These are phyloP conservation scores for Chalaropsis ovoidea DNA, from an alignment of 2,329 filamentous ascomycete species.

Conservation along the genomic window DNA sequence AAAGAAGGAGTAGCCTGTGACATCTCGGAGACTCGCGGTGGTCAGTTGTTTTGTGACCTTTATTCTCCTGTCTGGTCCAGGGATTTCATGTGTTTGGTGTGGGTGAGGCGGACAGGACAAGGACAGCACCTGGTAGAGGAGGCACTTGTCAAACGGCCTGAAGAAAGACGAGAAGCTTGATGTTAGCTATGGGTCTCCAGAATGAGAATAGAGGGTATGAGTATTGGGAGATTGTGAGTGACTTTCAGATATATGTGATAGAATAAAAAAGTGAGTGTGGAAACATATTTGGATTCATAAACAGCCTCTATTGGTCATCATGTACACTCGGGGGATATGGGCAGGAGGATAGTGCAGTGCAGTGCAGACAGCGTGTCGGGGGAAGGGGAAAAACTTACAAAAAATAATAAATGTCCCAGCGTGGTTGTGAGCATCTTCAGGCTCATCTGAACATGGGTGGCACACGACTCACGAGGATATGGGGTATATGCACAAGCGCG, in stretches of 20 bases:
- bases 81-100: conserved; percentile 12
- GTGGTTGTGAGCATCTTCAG: background rate
- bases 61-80: conserved; percentile 25
- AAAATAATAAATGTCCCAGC: too few species aligned
- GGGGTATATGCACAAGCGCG: conserved; percentile 26
- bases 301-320: conserved; percentile 40
- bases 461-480: background rate
- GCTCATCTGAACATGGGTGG: background rate
- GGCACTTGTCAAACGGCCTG: conserved; percentile 4
- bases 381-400: conserved; percentile 28
- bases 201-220: conserved; percentile 18
- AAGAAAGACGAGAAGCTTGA: background rate
- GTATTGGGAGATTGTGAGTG: conserved; percentile 12
- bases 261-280: conserved; percentile 25
- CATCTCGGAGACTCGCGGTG: background rate
- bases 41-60: background rate
- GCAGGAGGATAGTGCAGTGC: background rate
- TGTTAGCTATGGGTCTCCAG: conserved; percentile 19
- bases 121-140: conserved; percentile 12
- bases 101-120: background rate
- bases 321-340: conserved; percentile 27
- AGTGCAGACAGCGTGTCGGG: background rate
- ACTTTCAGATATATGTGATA: conserved; percentile 25
- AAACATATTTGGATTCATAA: conserved; percentile 34
- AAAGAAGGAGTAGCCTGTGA: conserved; percentile 9